phyloP scores from a whole-genome alignment of 2,329 filamentous ascomycete genomes.

The Colletotrichum paranaense region DNA sequence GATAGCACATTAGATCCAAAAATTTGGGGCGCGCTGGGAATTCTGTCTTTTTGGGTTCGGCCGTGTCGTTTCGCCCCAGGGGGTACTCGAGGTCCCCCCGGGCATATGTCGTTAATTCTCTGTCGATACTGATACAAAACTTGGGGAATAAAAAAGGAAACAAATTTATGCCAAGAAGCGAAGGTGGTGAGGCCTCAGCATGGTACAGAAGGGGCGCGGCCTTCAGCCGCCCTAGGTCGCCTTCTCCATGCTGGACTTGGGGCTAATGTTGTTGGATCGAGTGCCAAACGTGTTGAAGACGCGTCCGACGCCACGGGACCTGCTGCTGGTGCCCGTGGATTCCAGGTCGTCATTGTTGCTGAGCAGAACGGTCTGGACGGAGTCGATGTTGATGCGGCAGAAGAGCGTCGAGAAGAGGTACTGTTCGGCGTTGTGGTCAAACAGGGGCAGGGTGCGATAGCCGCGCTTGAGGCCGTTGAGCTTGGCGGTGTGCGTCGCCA shows the following conservation, averaged over 20 bases:
- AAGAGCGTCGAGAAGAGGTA: constrained; percentile 96
- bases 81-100: constrained; percentile 15
- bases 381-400: constrained; percentile 81
- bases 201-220: not conserved
- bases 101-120: constrained; percentile 28
- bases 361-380: constrained; percentile 67
- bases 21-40: constrained; percentile 31
- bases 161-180: constrained; percentile 33
- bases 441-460: constrained; percentile 90
- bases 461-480: constrained; percentile 89
- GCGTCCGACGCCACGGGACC: constrained; percentile 66
- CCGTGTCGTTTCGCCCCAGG: constrained; percentile 35
- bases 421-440: constrained; percentile 89
- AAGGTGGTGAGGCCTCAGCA: constrained; percentile 10
- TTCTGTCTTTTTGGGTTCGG: constrained; percentile 35
- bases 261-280: constrained; percentile 61
- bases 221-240: constrained; percentile 45
- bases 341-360: constrained; percentile 53
- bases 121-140: constrained; percentile 35
- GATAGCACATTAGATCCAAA: constrained; percentile 34
- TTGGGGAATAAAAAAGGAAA: constrained; percentile 20
- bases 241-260: constrained; percentile 62
- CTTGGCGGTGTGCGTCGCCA: constrained; percentile 94
- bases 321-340: constrained; percentile 56
- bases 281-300: constrained; percentile 62